phyloP scores from a whole-genome alignment of 345 rosid genomes.

The Murraya koenigii region DNA sequence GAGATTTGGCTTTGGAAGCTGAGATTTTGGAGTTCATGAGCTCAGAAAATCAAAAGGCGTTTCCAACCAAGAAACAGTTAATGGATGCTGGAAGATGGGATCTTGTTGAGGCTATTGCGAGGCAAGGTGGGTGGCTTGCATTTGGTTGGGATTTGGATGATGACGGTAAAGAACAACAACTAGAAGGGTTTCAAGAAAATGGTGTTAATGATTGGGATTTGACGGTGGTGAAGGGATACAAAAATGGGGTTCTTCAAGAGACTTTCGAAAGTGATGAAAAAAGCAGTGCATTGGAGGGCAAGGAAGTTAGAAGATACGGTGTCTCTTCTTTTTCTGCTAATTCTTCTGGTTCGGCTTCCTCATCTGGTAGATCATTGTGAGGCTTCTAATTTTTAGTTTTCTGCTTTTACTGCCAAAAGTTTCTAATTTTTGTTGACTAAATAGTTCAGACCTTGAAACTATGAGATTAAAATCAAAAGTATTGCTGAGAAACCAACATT shows the following conservation, averaged over 20 bases:
- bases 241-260: slow-evolving; percentile 15
- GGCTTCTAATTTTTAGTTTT: slow-evolving; percentile 32
- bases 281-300: slow-evolving; percentile 13
- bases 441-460: background rate
- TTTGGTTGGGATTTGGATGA: slow-evolving; percentile 81
- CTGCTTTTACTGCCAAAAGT: background rate
- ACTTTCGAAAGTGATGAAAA: background rate
- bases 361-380: slow-evolving; percentile 60
- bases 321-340: slow-evolving; percentile 23
- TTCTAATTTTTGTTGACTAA: background rate
- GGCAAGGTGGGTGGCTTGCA: slow-evolving; percentile 84
- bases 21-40: slow-evolving; percentile 88
- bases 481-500: background rate
- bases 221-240: slow-evolving; percentile 20
- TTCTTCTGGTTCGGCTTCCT: slow-evolving; percentile 34
- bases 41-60: slow-evolving; percentile 57
- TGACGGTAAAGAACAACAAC: slow-evolving; percentile 17
- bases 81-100: slow-evolving; percentile 69
- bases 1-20: slow-evolving; percentile 53
- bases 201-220: slow-evolving; percentile 18
- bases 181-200: slow-evolving; percentile 10
- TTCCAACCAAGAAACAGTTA: slow-evolving; percentile 70
- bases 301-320: slow-evolving; percentile 19
- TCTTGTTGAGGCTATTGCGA: slow-evolving; percentile 59
- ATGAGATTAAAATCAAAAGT: background rate